Evolutionary conservation across 768 basidiomycete genomes (phyloP), one percentile per base, ranked within the genome.

Genomic region (Grammothele lineata): DNA sequence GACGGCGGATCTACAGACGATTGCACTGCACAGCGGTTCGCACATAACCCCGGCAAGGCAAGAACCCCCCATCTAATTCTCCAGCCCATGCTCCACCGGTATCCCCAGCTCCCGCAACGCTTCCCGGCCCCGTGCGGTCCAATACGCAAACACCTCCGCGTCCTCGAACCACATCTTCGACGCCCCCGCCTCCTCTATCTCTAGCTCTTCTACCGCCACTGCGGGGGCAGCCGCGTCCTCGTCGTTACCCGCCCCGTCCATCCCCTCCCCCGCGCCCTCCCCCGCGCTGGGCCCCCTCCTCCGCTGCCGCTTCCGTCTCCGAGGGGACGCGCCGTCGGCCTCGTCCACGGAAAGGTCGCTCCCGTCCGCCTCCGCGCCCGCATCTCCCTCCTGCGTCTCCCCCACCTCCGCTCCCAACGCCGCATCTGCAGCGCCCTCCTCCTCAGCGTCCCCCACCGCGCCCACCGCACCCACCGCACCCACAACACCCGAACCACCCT

Each of bases 101-200:
- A 87, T 76, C 9, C 68, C 72, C 26, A 86, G 59, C 49, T 59
- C 69, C 4, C 61, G 58, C 45, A 85, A 59, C n/a, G 78, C 76
- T 38, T 54, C 57, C 18, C 75, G 68, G 4, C 85, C 85, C 11
- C 67, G 62, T 30, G 53, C 54, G 1, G 72, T 77, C 85, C 85
- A 87, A 52, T 70, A 69, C 14, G 48, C 42, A 47, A 80, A 26
- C 8, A 69, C 63, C 15, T 46, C 58, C 5, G 61, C 46, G 25
- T 80, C 64, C 37, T 78, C 71, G 51, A 80, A 86, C 85, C 85
- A 87, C 59, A 65, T 53, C 42, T 41, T 40, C 49, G 43, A 40
- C 23, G 15, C 14, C 14, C 21, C 45, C 15, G 39, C 43, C 21
- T 33, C 30, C n/a, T n/a, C 30, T n/a, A 15, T 32, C 18, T 23